These are phyloP conservation scores for Euphorbia tirucalli DNA, from an alignment of 345 rosid genomes.

Conservation along the genomic window DNA sequence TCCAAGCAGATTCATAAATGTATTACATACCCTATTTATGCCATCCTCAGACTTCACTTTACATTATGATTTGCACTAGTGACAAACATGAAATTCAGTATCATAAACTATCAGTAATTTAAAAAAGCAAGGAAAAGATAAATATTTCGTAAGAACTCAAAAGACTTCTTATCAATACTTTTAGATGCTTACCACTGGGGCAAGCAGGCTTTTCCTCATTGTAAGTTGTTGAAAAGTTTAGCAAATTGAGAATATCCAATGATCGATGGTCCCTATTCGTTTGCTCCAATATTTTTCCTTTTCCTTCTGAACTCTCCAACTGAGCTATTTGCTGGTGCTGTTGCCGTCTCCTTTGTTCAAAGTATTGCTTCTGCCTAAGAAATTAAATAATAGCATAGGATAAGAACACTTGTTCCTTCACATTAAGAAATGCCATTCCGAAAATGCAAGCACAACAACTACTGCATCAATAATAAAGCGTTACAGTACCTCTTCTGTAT, in stretches of 20 bases:
- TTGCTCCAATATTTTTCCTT: slow-evolving; percentile 16
- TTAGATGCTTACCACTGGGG: slow-evolving; percentile 34
- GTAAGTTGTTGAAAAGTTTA: slow-evolving; percentile 44
- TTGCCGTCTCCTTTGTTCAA: slow-evolving; percentile 74
- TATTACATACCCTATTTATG: background rate
- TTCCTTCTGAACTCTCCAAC: slow-evolving; percentile 36
- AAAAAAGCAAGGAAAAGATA: background rate
- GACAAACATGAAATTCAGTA: background rate
- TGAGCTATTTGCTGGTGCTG: slow-evolving; percentile 42
- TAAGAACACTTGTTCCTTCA: background rate
- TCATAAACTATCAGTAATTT: background rate
- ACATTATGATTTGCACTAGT: background rate
- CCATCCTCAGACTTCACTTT: background rate
- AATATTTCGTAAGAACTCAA: background rate
- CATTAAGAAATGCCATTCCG: background rate
- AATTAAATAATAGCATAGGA: slow-evolving; percentile 8
- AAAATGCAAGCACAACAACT: background rate
- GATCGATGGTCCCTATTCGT: slow-evolving; percentile 52
- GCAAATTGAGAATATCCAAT: slow-evolving; percentile 66
- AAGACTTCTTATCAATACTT: background rate
- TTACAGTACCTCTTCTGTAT: slow-evolving; percentile 45
- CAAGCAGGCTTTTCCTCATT: slow-evolving; percentile 33
- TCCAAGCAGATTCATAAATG: background rate
- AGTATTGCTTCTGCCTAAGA: slow-evolving; percentile 79
- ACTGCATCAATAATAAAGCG: background rate